Conservation (phyloP, 1,284 basidiomycete genomes). For the Trichosporon coremiiforme region DNA sequence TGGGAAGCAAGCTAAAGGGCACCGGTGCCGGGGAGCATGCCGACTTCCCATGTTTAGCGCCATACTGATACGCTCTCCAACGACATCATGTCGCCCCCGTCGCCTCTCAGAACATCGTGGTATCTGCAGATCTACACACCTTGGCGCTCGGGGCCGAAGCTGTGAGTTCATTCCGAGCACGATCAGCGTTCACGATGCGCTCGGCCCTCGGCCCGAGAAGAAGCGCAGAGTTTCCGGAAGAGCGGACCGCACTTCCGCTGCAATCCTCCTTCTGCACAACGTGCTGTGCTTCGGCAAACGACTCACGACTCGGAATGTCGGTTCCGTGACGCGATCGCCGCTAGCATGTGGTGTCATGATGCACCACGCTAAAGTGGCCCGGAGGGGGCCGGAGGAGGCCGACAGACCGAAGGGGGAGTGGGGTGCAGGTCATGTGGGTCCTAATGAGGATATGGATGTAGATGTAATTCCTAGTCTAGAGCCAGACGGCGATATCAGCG, state of each 20-base stretch:
- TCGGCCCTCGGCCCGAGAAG: no score
- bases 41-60: background rate
- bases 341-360: background rate
- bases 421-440: background rate
- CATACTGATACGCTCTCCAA: no score
- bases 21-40: background rate
- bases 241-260: background rate
- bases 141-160: no score
- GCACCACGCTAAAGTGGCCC: background rate
- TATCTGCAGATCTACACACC: no score
- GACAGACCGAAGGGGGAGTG: background rate
- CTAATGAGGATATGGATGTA: background rate
- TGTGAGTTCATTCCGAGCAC: no score
- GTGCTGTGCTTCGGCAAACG: no score
- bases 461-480: background rate
- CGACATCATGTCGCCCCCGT: no score
- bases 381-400: background rate
- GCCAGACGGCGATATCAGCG: constrained; percentile 4
- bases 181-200: no score
- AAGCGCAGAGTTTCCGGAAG: background rate
- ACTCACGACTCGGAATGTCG: background rate
- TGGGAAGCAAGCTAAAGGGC: background rate
- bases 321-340: background rate
- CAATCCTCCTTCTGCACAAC: background rate
- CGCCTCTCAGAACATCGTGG: no score